Percentiles rank a stretch among this genome's conserved stretches.
Evolutionary conservation across 345 rosid genomes (phyloP).

Genomic region (Leavenworthia alabamica): DNA sequence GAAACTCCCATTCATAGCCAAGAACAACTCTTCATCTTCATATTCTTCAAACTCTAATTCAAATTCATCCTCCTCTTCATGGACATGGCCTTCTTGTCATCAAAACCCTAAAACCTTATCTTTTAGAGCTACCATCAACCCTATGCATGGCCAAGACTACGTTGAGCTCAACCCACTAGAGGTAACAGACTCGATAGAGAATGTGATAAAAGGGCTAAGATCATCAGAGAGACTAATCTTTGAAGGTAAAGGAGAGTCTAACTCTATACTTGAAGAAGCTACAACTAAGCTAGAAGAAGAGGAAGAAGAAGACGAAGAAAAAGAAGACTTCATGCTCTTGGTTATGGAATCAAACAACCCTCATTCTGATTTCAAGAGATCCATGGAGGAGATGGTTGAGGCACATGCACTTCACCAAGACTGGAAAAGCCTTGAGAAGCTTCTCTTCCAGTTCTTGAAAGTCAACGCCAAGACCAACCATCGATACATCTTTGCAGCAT

Average conservation of each 20-base stretch:
- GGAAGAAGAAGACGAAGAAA: conserved; percentile 22
- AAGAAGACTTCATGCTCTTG: conserved; percentile 40
- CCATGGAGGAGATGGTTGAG: conserved; percentile 95
- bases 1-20: conserved; percentile 59
- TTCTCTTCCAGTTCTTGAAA: conserved; percentile 58
- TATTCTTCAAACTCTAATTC: conserved; percentile 14
- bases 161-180: conserved; percentile 32
- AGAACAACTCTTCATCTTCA: conserved; percentile 30
- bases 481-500: conserved; percentile 64
- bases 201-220: conserved; percentile 45
- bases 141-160: conserved; percentile 21
- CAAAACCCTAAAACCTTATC: conserved; percentile 75
- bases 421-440: conserved; percentile 62
- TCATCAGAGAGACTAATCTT: conserved; percentile 58
- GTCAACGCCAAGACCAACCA: conserved; percentile 65
- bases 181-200: conserved; percentile 37
- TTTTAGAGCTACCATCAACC: conserved; percentile 38
- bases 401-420: conserved; percentile 48
- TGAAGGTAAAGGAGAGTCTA: conserved; percentile 61
- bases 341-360: conserved; percentile 79
- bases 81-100: conserved; percentile 84
- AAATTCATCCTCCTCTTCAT: conserved; percentile 42
- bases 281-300: conserved; percentile 1
- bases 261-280: conserved; percentile 49
- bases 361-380: conserved; percentile 58